phyloP scores from a whole-genome alignment of 1,284 basidiomycete species.

The Bjerkandera adusta region DNA sequence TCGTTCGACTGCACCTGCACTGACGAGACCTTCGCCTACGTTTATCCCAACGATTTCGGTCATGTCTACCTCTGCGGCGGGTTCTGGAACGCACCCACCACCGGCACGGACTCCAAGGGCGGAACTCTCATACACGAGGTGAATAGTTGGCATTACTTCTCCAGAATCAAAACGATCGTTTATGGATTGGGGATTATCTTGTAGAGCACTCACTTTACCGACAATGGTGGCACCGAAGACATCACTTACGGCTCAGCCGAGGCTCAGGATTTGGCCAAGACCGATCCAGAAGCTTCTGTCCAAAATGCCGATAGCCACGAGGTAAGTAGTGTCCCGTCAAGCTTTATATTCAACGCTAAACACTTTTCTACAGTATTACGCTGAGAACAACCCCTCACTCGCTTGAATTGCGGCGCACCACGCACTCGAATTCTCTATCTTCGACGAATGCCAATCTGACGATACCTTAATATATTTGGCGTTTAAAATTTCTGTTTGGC shows the following conservation, averaged over 20 bases:
- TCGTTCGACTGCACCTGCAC: conserved; percentile 45
- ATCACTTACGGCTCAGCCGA: conserved; percentile 42
- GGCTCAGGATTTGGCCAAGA: conserved; percentile 37
- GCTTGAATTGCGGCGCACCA: too few relatives aligned
- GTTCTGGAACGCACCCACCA: conserved; percentile 43
- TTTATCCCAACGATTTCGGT: conserved; percentile 37
- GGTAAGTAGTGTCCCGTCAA: not conserved
- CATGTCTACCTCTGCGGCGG: too few relatives aligned
- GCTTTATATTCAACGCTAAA: not conserved
- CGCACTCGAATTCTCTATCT: too few relatives aligned
- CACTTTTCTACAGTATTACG: conserved; percentile 36
- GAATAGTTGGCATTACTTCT: conserved; percentile 7
- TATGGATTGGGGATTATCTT: not conserved
- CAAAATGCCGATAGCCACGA: conserved; percentile 50
- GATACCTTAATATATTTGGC: too few relatives aligned
- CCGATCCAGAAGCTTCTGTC: conserved; percentile 37
- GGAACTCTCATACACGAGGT: conserved; percentile 30
- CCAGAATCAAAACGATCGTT: not conserved
- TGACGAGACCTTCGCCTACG: conserved; percentile 40
- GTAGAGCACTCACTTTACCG: conserved; percentile 43
- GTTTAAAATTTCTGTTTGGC: too few relatives aligned
- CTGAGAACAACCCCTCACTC: conserved; percentile 55
- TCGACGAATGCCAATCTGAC: too few relatives aligned
- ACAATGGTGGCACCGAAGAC: conserved; percentile 43
- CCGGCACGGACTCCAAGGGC: conserved; percentile 45